phyloP scores from a whole-genome alignment of 306 rosid genomes.

The Corylus avellana region DNA sequence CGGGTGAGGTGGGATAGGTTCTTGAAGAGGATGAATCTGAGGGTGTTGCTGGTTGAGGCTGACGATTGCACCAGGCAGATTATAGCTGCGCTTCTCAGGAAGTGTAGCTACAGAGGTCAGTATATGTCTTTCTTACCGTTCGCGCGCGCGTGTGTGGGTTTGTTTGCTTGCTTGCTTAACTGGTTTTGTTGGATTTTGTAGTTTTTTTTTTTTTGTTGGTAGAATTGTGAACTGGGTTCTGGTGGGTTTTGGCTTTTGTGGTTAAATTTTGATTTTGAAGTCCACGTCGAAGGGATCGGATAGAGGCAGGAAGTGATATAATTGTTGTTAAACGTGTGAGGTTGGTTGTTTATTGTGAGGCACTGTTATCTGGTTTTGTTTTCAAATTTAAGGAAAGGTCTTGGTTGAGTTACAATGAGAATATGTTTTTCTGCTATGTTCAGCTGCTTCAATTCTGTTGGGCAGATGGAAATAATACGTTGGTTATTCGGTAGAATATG shows the following conservation, averaged over 20 bases:
- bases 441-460: neutral
- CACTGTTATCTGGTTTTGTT: neutral
- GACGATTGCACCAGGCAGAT: slow-evolving; percentile 96
- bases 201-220: neutral
- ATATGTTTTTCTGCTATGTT: neutral
- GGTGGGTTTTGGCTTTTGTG: neutral
- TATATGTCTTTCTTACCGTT: neutral
- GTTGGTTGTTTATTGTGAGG: neutral
- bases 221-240: slow-evolving; percentile 5
- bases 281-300: neutral
- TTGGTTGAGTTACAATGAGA: neutral
- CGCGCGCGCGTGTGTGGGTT: neutral
- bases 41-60: slow-evolving; percentile 84
- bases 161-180: neutral
- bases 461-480: neutral
- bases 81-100: slow-evolving; percentile 86
- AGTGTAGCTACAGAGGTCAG: slow-evolving; percentile 87
- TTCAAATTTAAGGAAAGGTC: neutral
- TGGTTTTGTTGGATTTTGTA: slow-evolving; percentile 9
- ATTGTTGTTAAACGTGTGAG: neutral
- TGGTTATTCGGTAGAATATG: neutral
- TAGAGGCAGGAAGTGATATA: neutral
- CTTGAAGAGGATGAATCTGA: slow-evolving; percentile 64
- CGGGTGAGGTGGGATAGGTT: slow-evolving; percentile 77
- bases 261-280: neutral